Percentiles rank a stretch among this genome's conserved stretches.
These are phyloP conservation scores for Hypoxylon perforatum DNA, from an alignment of 495 filamentous ascomycete species.

Conservation along the genomic window DNA sequence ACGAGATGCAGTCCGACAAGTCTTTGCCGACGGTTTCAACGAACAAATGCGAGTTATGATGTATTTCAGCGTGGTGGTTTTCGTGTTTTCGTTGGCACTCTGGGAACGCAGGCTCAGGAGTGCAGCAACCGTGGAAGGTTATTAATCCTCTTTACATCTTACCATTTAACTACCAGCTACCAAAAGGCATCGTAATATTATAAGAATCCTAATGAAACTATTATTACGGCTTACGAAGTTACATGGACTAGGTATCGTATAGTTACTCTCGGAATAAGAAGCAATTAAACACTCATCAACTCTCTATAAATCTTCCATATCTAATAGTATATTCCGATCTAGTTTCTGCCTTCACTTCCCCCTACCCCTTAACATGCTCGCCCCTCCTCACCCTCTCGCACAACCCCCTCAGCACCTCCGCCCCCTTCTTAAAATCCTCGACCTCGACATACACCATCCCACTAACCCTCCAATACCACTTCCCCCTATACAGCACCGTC, in stretches of 20 bases:
- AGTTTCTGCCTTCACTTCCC: no score
- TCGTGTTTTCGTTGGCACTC: conserved; percentile 20
- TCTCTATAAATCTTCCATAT: no score
- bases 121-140: conserved; percentile 26
- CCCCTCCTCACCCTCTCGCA: conserved; percentile 65
- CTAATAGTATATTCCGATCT: no score
- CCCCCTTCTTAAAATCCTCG: conserved; percentile 74
- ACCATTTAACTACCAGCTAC: no score
- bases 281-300: no score
- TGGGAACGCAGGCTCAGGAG: conserved; percentile 34
- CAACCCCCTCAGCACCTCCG: conserved; percentile 62
- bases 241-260: no score
- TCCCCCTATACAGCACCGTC: conserved; percentile 65
- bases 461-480: conserved; percentile 73
- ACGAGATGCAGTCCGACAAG: conserved; percentile 27
- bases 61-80: conserved; percentile 34
- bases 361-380: conserved; percentile 45
- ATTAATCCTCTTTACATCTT: conserved; percentile 17
- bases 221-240: no score
- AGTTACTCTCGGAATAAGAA: no score
- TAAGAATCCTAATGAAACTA: no score
- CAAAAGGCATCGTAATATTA: no score
- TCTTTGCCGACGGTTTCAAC: conserved; percentile 31
- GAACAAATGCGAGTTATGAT: conserved; percentile 27
- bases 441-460: conserved; percentile 77